A percentile compares a stretch with the other conserved stretches of the same genome.
phyloP scores from a whole-genome alignment of 164 flowering plant species.

The Dillenia turbinata region DNA sequence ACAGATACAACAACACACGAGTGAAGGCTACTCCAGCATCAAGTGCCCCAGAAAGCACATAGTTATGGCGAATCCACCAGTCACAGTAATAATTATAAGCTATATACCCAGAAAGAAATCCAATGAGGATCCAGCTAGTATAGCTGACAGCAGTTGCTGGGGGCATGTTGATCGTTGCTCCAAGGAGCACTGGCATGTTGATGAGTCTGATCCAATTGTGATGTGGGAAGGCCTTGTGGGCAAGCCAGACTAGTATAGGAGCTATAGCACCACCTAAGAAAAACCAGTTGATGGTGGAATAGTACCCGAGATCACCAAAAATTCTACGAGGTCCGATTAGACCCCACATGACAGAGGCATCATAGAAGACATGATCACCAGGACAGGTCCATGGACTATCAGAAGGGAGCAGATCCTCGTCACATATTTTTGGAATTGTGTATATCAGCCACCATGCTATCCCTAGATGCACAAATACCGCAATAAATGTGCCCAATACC shows the following conservation, averaged over 20 bases:
- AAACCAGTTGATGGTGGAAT: slow-evolving; percentile 34
- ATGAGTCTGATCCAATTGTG: slow-evolving; percentile 34
- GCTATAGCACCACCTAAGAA: slow-evolving; percentile 29
- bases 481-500: slow-evolving; percentile 32
- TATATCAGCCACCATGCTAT: slow-evolving; percentile 40
- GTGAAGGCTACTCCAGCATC: slow-evolving; percentile 42
- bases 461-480: slow-evolving; percentile 24
- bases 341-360: slow-evolving; percentile 41
- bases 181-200: slow-evolving; percentile 31
- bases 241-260: slow-evolving; percentile 27
- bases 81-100: slow-evolving; percentile 20
- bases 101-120: slow-evolving; percentile 24
- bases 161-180: slow-evolving; percentile 28
- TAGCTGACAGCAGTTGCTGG: slow-evolving; percentile 31
- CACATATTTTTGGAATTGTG: slow-evolving; percentile 23
- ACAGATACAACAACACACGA: slow-evolving; percentile 25
- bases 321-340: slow-evolving; percentile 28
- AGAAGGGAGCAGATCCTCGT: slow-evolving; percentile 15
- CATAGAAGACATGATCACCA: slow-evolving; percentile 31
- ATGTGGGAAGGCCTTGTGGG: slow-evolving; percentile 26
- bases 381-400: slow-evolving; percentile 42
- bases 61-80: slow-evolving; percentile 39
- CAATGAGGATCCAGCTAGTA: slow-evolving; percentile 31
- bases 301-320: slow-evolving; percentile 25
- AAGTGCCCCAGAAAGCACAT: slow-evolving; percentile 34